phyloP scores from a whole-genome alignment of 306 rosid genomes.

The Cucumis melo region DNA sequence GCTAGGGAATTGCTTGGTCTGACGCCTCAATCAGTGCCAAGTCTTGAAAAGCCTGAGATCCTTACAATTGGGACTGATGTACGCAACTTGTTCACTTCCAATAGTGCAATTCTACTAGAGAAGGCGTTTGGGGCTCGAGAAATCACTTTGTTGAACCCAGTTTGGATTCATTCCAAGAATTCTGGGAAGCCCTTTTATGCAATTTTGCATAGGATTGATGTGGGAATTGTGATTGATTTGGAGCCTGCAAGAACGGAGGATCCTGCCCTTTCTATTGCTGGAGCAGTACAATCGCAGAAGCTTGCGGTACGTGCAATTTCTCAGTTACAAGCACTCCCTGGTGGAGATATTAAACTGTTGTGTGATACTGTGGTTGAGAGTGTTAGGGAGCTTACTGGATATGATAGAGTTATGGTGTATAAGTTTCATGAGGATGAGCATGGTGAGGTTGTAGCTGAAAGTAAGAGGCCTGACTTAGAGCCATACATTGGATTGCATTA shows the following conservation, averaged over 20 bases:
- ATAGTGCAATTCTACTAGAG: conserved; percentile 41
- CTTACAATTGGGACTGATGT: conserved; percentile 49
- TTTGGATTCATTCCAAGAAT: conserved; percentile 72
- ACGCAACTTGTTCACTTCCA: conserved; percentile 41
- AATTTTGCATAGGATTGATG: conserved; percentile 73
- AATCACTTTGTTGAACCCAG: conserved; percentile 67
- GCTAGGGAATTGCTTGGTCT: conserved; percentile 71
- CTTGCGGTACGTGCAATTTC: conserved; percentile 89
- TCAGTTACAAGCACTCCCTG: conserved; percentile 69
- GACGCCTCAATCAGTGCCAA: conserved; percentile 62
- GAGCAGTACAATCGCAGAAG: conserved; percentile 94
- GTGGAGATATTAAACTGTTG: conserved; percentile 63
- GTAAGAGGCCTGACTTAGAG: conserved; percentile 70
- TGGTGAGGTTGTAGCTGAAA: conserved; percentile 93
- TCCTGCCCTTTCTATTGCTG: conserved; percentile 93
- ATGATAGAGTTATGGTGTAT: conserved; percentile 94
- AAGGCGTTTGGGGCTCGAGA: conserved; percentile 78
- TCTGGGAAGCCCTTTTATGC: conserved; percentile 91
- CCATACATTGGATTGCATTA: conserved; percentile 94
- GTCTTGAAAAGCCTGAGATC: conserved; percentile 25
- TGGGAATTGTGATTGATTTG: conserved; percentile 81
- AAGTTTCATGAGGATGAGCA: conserved; percentile 97
- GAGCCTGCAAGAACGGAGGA: conserved; percentile 81
- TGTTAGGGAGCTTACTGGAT: conserved; percentile 69
- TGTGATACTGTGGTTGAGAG: conserved; percentile 78